These are phyloP conservation scores for Erysimum cheiri DNA, from an alignment of 441 rosid species.

Conservation along the genomic window DNA sequence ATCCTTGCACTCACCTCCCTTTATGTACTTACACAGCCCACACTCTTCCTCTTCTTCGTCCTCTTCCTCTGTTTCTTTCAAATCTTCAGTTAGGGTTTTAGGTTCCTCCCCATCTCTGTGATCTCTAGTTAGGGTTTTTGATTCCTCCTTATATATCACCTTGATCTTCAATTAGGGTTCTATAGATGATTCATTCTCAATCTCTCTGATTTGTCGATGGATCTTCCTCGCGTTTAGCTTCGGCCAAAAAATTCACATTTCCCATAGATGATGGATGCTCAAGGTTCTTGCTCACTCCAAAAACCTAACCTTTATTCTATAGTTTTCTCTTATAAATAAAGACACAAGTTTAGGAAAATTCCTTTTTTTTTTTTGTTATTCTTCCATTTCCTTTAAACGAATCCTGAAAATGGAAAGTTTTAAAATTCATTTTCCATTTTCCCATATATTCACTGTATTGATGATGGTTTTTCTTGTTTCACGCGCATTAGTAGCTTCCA, in stretches of 20 bases:
- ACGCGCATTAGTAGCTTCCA: neutral
- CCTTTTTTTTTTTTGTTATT: neutral
- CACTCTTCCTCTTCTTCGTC: too few relatives aligned
- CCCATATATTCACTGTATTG: neutral
- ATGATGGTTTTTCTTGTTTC: neutral
- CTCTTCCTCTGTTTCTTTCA: too few relatives aligned
- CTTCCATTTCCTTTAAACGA: neutral
- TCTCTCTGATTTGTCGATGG: neutral
- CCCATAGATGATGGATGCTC: slow-evolving; percentile 7
- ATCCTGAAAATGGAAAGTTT: neutral
- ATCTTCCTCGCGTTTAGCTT: slow-evolving; percentile 7
- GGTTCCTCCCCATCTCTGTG: neutral
- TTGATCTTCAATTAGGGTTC: neutral
- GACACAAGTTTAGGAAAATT: neutral
- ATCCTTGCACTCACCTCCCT: too few relatives aligned
- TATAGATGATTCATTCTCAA: neutral
- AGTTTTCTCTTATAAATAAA: neutral
- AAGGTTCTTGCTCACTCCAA: neutral
- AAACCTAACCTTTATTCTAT: neutral
- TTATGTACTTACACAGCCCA: too few relatives aligned
- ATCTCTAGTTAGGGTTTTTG: neutral
- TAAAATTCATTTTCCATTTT: neutral
- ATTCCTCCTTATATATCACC: neutral
- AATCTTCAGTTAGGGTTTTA: neutral
- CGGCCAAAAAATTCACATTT: neutral